Evolutionary conservation across 23 red algal genomes (phyloP).

Genomic region (Cyanidium caldarium): DNA sequence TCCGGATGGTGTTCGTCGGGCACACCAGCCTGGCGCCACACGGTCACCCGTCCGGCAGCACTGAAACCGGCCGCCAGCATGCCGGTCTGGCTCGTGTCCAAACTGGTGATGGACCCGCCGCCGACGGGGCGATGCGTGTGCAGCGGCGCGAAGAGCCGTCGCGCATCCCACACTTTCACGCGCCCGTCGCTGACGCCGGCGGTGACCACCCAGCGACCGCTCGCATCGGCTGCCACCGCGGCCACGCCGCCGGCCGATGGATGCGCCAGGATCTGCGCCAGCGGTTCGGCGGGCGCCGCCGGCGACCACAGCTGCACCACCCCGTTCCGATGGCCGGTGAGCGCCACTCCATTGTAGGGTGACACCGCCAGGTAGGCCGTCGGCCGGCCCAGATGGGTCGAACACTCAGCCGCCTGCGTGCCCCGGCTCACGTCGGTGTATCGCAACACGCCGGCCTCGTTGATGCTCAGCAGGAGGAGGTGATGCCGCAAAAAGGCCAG

Average conservation of each 20-base stretch:
- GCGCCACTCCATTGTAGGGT: constrained; percentile 30
- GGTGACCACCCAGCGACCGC: constrained; percentile 45
- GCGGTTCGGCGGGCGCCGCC: constrained; percentile 7
- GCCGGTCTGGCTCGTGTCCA: neutral
- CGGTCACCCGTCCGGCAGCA: neutral
- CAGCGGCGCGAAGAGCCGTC: constrained; percentile 9
- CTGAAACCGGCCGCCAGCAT: neutral
- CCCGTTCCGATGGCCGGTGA: constrained; percentile 47
- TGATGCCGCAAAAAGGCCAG: constrained; percentile 79
- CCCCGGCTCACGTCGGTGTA: constrained; percentile 77
- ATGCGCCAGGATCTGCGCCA: constrained; percentile 62
- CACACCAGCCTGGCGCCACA: neutral
- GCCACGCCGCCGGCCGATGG: constrained; percentile 18
- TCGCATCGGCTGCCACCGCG: constrained; percentile 29
- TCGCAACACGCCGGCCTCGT: constrained; percentile 5
- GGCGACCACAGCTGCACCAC: constrained; percentile 79
- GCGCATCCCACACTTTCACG: constrained; percentile 50
- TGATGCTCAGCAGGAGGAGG: constrained; percentile 56
- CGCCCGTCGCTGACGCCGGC: constrained; percentile 28
- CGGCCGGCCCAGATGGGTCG: constrained; percentile 12
- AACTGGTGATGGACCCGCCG: neutral
- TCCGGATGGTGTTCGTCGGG: neutral
- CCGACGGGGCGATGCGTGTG: neutral
- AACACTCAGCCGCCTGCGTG: constrained; percentile 24
- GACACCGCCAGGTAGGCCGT: constrained; percentile 17